Conservation (phyloP, 257 asterid genomes). For the Petunia secreta region DNA sequence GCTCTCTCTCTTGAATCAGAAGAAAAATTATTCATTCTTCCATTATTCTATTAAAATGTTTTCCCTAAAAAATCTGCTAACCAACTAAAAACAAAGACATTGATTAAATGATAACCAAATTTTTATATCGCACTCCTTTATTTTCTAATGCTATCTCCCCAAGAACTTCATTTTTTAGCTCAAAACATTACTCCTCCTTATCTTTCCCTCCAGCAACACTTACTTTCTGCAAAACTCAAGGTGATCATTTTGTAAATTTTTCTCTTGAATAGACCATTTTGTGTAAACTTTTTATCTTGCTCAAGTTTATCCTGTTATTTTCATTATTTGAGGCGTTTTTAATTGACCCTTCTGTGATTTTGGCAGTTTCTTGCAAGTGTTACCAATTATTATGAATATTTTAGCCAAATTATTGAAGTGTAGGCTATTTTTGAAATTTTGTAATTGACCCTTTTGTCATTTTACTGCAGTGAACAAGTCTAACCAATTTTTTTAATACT, state of each 20-base stretch:
- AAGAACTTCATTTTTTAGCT: neutral
- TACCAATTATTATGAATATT: neutral
- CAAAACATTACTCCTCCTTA: neutral
- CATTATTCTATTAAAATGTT: too few species aligned
- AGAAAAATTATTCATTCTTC: too few species aligned
- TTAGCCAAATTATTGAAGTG: neutral
- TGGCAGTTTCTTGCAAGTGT: neutral
- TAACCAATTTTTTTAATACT: slow-evolving; percentile 15
- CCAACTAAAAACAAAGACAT: too few species aligned
- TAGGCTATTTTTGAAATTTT: slow-evolving; percentile 1
- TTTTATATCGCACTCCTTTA: neutral
- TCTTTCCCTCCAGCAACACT: neutral
- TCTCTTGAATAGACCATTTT: neutral
- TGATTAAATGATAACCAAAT: neutral
- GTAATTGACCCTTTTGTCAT: neutral
- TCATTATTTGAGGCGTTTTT: neutral
- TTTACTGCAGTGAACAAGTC: neutral
- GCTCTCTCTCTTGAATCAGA: too few species aligned
- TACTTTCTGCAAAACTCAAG: neutral
- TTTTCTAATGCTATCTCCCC: neutral
- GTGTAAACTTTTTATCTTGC: neutral
- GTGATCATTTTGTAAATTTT: slow-evolving; percentile 9
- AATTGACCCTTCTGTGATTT: neutral
- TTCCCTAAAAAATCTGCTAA: too few species aligned
- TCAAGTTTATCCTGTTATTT: neutral